Percentiles rank a stretch among this genome's conserved stretches.
These are phyloP conservation scores for Diplogelasinospora grovesii DNA, from an alignment of 495 filamentous ascomycete species.

Conservation along the genomic window DNA sequence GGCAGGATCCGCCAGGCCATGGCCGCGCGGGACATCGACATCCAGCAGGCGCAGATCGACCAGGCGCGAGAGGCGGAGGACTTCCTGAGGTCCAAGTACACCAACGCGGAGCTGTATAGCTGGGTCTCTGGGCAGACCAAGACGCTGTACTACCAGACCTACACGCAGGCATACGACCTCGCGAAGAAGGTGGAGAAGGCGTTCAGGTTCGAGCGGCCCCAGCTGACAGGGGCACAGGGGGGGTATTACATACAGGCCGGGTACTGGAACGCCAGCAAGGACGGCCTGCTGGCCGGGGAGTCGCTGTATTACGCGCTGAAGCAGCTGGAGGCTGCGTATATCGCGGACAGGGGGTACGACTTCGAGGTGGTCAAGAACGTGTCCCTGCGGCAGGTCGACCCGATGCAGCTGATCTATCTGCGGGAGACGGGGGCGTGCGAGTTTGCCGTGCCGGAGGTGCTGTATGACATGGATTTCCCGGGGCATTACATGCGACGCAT, in stretches of 20 bases:
- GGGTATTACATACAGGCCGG: background rate
- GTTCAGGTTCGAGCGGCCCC: conserved; percentile 19
- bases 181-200: conserved; percentile 19
- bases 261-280: background rate
- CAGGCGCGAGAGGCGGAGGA: conserved; percentile 9
- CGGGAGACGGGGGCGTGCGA: conserved; percentile 12
- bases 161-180: conserved; percentile 13
- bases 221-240: too few species aligned
- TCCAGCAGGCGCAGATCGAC: conserved; percentile 18
- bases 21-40: conserved; percentile 14
- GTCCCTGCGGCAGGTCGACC: conserved; percentile 24
- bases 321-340: background rate
- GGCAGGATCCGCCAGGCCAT: conserved; percentile 11
- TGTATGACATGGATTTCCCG: conserved; percentile 40
- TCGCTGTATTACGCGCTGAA: conserved; percentile 17
- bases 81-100: conserved; percentile 27
- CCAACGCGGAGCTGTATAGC: conserved; percentile 23
- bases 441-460: conserved; percentile 25
- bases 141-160: conserved; percentile 17
- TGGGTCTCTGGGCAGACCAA: conserved; percentile 15
- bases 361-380: conserved; percentile 31
- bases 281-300: conserved; percentile 20
- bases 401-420: conserved; percentile 21
- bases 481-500: conserved; percentile 38
- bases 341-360: conserved; percentile 14